Percentiles rank a stretch among this genome's conserved stretches.
These are phyloP conservation scores for Aspergillus baeticus DNA, from an alignment of 495 filamentous ascomycete species.

Conservation along the genomic window DNA sequence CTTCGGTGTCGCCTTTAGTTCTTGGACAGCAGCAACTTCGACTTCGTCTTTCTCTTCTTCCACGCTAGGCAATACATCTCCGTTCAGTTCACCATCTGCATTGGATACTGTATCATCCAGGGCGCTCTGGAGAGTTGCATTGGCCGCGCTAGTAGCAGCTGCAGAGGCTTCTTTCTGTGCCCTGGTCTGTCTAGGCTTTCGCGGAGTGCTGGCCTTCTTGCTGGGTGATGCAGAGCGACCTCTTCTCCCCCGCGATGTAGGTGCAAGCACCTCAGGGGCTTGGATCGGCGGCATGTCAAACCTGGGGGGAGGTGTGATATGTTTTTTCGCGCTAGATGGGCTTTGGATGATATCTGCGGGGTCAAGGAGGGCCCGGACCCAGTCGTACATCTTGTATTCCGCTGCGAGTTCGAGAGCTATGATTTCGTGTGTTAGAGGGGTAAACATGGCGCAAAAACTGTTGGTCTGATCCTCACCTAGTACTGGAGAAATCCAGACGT, in stretches of 20 bases:
- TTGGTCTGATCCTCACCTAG: constrained; percentile 55
- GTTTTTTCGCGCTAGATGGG: constrained; percentile 58
- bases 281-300: constrained; percentile 53
- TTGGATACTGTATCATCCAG: constrained; percentile 43
- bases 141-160: constrained; percentile 46
- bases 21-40: constrained; percentile 25
- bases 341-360: constrained; percentile 64
- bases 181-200: constrained; percentile 69
- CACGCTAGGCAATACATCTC: constrained; percentile 24
- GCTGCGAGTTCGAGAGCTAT: constrained; percentile 79
- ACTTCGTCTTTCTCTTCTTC: constrained; percentile 29
- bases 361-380: constrained; percentile 89
- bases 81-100: constrained; percentile 29
- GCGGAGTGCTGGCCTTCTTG: constrained; percentile 60
- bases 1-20: constrained; percentile 31
- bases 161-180: constrained; percentile 50
- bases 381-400: constrained; percentile 78
- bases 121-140: constrained; percentile 48
- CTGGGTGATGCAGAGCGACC: constrained; percentile 59
- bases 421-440: neutral
- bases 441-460: neutral
- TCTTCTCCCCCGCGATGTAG: constrained; percentile 43
- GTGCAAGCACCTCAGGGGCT: constrained; percentile 36
- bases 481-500: constrained; percentile 89
- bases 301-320: constrained; percentile 68